Base-by-base conservation (phyloP, 495 filamentous ascomycete genomes). In the Opeltia flavorubescens region DNA sequence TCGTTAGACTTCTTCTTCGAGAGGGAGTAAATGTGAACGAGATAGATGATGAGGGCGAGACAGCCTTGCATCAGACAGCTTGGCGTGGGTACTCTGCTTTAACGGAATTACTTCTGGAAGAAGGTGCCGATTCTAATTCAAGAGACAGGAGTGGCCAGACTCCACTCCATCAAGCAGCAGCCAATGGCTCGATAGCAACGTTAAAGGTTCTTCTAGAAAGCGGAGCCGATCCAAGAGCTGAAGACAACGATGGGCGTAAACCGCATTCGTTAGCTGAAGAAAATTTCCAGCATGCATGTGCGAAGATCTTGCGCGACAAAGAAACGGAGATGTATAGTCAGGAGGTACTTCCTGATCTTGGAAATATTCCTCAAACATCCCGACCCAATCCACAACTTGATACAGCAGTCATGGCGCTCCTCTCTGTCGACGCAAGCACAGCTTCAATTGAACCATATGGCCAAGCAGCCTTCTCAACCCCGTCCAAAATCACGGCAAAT, bases 21-120 rank as follows among this genome's bases (percentile, higher is more conserved):
- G 30, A 23, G 26, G 43, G 43, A n/a, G 26, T 17, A 13, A 17
- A 46, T 23, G 15, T 21, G 7, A 17, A 52, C 13, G 46, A 48
- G 27, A 21, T 28, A 34, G 47, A 42, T 40, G 29, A 46, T 46
- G 27, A 57, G 17, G 46, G 53, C n/a, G 53, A 54, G 51, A 54
- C 55, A 4, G 17, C 60, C 0, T 48, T 61, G 31, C 60, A 63
- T 46, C 56, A 55, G 21, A 59, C 60, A 15, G 55, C 60, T 9
- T 27, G 46, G 35, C 23, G 43, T 31, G 60, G 59, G 17, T 51
- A 57, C 38, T 18, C 26, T 21, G 43, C 5, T 5, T 13, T 35
- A 8, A 30, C 27, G 25, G 34, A 35, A 15, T 17, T 46, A 21
- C 43, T 46, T 17, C 29, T 46, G 4, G 12, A 46, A 8, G 5